Percentiles rank a stretch among this genome's conserved stretches.
These are phyloP conservation scores for Capsicum pubescens DNA, from an alignment of 257 asterid species.

Conservation along the genomic window DNA sequence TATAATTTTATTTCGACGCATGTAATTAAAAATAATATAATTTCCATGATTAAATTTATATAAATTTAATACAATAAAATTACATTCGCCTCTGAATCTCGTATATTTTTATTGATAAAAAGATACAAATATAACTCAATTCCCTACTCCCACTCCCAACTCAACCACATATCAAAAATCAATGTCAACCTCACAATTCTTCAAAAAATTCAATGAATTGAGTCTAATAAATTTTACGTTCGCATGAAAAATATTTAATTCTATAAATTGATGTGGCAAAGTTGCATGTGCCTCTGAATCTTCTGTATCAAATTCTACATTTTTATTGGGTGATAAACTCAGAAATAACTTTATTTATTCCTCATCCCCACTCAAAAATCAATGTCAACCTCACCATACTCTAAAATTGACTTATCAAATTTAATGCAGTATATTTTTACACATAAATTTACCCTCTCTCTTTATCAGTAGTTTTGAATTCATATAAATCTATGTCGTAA, in stretches of 20 bases:
- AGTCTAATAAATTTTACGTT: neutral
- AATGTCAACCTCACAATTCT: slow-evolving; percentile 54
- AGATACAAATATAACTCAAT: neutral
- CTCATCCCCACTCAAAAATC: slow-evolving; percentile 37
- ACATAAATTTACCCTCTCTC: neutral
- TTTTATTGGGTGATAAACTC: slow-evolving; percentile 34
- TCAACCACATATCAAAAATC: neutral
- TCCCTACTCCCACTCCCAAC: neutral
- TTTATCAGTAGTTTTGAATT: neutral
- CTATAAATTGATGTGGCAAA: neutral
- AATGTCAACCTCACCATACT: slow-evolving; percentile 51
- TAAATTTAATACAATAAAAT: neutral
- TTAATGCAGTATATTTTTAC: neutral
- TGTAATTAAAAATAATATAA: no score
- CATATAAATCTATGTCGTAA: neutral
- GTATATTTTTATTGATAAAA: slow-evolving; percentile 29
- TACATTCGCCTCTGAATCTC: neutral
- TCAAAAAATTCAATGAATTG: slow-evolving; percentile 24
- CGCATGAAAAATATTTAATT: neutral
- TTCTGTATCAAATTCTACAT: slow-evolving; percentile 24
- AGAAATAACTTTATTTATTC: slow-evolving; percentile 26
- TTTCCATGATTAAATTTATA: neutral
- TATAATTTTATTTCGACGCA: no score
- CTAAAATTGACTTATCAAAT: neutral
- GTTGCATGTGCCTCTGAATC: neutral